Evolutionary conservation across 208 protist genomes (phyloP), one percentile per base, ranked within the genome.

Genomic region (Leishmania turanica): DNA sequence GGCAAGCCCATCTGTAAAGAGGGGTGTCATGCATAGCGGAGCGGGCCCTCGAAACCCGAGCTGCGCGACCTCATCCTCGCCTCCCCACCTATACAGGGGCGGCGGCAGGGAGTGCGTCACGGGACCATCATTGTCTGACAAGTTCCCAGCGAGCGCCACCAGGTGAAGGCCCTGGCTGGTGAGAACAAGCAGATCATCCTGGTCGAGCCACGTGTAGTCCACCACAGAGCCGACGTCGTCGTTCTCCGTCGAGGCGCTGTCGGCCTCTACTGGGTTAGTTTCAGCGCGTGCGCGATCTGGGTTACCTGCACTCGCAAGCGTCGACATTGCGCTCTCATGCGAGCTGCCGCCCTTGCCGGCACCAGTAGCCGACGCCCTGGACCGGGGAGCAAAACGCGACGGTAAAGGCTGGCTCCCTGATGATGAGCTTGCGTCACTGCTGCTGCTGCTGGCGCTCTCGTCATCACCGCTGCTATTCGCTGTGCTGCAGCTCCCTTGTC

Each of bases 131-230:
- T 92, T 86, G 80, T 97, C 92, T 9, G 76, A 80, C 21, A 80
- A 70, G 47, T 90, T 79, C 31, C 82, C 77, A 24, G 74, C 73
- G 24, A 96, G 81, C 17, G 71, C 60, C 51, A 95, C 60, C 13
- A 89, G 19, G 75, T 93, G 87, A 34, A 96, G 76, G 24, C 92
- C 90, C 2, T 77, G 65, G 17, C 62, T 73, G 4, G 90, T 94
- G 42, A 95, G 76, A 19, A 96, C 81, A 19, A 93, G 81, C 6
- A 97, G 86, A 8, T 88, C 80, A 65, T 95, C 94, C 31, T 84
- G 70, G 13, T 78, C 84, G 42, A 90, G 80, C 93, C 94, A 96
- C 34, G 83, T 70, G 82, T 93, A 95, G 77, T 89, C 89, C 7
- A 95, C 24, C 19, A 92, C 8, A 53, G n/a, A 74, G 19, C 71